Evolutionary conservation across 139 green algal genomes (phyloP).

Genomic region (Diplosphaera chodatii): DNA sequence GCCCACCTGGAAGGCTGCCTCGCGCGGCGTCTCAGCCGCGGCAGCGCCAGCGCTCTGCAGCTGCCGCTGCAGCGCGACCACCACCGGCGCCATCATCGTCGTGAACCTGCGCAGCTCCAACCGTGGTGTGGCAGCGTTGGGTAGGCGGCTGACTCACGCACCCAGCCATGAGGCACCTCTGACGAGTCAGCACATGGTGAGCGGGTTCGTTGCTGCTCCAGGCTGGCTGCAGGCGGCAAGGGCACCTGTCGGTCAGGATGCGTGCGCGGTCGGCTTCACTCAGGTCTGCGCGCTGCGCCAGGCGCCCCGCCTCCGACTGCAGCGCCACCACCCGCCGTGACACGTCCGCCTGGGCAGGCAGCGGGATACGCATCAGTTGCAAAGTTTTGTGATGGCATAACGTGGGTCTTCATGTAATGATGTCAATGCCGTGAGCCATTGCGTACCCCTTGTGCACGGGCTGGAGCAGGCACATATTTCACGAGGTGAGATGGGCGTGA

Average conservation of each 20-base stretch:
- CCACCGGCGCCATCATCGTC: constrained; percentile 43
- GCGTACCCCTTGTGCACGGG: too few species aligned
- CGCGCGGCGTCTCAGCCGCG: constrained; percentile 21
- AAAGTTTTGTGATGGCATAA: too few species aligned
- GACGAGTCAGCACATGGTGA: too few species aligned
- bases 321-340: constrained; percentile 24
- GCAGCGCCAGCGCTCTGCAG: constrained; percentile 16
- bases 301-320: constrained; percentile 25
- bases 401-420: too few species aligned
- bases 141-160: too few species aligned
- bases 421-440: too few species aligned
- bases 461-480: too few species aligned
- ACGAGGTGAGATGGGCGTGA: too few species aligned
- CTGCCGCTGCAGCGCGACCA: constrained; percentile 44
- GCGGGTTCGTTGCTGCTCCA: too few species aligned
- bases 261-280: not conserved
- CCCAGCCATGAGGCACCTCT: too few species aligned
- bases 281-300: constrained; percentile 1
- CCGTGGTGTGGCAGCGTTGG: too few species aligned
- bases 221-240: constrained; percentile 6
- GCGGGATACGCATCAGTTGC: too few species aligned
- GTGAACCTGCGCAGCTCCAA: constrained; percentile 29
- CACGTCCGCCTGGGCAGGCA: not conserved
- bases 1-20: constrained; percentile 25
- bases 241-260: constrained; percentile 8